These are phyloP conservation scores for Saccharomycopsis babjevae DNA, from an alignment of 805 yeast genomes.

Conservation along the genomic window DNA sequence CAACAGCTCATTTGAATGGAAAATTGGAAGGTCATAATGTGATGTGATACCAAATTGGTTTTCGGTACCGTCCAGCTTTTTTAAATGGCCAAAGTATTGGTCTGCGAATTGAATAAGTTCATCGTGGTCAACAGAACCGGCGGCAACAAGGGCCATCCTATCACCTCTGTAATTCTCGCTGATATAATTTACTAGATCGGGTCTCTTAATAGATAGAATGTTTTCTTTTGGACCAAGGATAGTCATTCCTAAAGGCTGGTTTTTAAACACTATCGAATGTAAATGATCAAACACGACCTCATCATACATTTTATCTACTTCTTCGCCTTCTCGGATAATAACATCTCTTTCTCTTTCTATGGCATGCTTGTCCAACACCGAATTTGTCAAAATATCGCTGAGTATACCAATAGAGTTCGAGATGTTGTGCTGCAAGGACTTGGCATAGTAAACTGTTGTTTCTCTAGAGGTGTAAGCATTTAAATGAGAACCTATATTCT, in stretches of 20 bases:
- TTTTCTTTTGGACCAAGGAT: conserved; percentile 90
- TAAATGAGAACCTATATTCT: conserved; percentile 91
- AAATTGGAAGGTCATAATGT: conserved; percentile 59
- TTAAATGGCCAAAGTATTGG: conserved; percentile 62
- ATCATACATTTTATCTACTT: conserved; percentile 96
- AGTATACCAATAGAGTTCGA: conserved; percentile 80
- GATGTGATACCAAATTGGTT: conserved; percentile 62
- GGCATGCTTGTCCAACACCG: conserved; percentile 71
- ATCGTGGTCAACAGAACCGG: conserved; percentile 87
- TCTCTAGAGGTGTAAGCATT: conserved; percentile 99
- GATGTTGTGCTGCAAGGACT: conserved; percentile 70
- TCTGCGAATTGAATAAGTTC: conserved; percentile 70
- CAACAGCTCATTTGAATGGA: conserved; percentile 78
- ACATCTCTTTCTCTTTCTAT: conserved; percentile 96
- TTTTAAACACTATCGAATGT: conserved; percentile 83
- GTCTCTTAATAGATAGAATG: conserved; percentile 67
- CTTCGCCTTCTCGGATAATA: conserved; percentile 91
- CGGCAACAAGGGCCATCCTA: conserved; percentile 96
- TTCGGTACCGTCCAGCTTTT: conserved; percentile 39
- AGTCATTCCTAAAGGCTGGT: conserved; percentile 92
- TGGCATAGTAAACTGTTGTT: conserved; percentile 93
- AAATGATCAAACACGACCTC: conserved; percentile 96
- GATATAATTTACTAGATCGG: conserved; percentile 73
- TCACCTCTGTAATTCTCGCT: conserved; percentile 85
- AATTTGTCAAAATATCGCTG: conserved; percentile 80